These are phyloP conservation scores for Apocynum venetum DNA, from an alignment of 257 asterid species.

Conservation along the genomic window DNA sequence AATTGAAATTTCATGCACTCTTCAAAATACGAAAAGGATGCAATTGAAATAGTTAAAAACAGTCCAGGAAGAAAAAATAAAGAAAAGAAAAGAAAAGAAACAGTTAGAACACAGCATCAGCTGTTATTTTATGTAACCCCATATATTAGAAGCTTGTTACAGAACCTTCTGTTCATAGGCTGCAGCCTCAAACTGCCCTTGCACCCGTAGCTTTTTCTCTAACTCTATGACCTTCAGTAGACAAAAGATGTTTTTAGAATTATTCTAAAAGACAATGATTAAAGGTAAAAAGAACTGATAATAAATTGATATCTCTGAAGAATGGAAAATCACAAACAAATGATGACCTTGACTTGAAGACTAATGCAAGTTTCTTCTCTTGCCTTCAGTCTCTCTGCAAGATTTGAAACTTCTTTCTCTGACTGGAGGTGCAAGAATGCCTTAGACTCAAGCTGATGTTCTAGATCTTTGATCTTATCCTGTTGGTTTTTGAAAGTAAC, in stretches of 20 bases:
- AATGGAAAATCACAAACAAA: slow-evolving; percentile 1
- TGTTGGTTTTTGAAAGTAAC: slow-evolving; percentile 59
- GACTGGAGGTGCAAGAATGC: slow-evolving; percentile 49
- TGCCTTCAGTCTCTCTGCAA: slow-evolving; percentile 66
- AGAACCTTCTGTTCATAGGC: slow-evolving; percentile 65
- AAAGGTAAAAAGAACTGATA: not conserved
- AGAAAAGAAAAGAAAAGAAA: not conserved
- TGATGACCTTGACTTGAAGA: slow-evolving; percentile 74
- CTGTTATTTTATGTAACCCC: not conserved
- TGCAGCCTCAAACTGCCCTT: slow-evolving; percentile 45
- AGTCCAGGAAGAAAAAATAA: not conserved
- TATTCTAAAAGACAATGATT: not conserved
- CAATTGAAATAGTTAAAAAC: not conserved
- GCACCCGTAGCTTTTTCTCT: slow-evolving; percentile 67
- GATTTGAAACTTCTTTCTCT: slow-evolving; percentile 62
- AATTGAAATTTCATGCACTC: slow-evolving; percentile 1
- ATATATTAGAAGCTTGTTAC: not conserved
- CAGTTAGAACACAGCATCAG: not conserved
- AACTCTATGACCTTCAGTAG: slow-evolving; percentile 57
- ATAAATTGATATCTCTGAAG: not conserved
- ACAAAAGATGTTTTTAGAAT: slow-evolving; percentile 7
- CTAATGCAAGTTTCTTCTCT: slow-evolving; percentile 65
- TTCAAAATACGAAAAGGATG: not conserved
- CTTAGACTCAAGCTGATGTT: slow-evolving; percentile 61
- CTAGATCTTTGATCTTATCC: slow-evolving; percentile 78